A percentile compares a stretch with the other conserved stretches of the same genome.
These are phyloP conservation scores for Triticum turgidum DNA, from an alignment of 176 grass and related monocot species.

Conservation along the genomic window DNA sequence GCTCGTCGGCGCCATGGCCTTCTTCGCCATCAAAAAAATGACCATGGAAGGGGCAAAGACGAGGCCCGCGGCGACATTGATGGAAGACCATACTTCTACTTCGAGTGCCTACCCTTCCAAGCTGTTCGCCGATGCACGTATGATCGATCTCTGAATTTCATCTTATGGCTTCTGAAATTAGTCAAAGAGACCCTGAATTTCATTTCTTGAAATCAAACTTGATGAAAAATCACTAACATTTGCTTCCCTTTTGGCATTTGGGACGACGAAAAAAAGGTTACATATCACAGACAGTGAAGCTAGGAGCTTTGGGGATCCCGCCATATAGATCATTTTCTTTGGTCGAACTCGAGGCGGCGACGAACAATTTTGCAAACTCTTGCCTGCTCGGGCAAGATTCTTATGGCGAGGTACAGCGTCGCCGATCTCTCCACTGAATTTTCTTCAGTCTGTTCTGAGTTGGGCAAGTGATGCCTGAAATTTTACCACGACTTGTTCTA, in stretches of 20 bases:
- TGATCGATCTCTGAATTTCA: slow-evolving; percentile 10
- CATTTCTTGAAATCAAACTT: neutral
- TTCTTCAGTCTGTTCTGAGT: neutral
- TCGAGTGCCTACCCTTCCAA: slow-evolving; percentile 67
- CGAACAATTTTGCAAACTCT: slow-evolving; percentile 90
- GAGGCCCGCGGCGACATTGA: slow-evolving; percentile 37
- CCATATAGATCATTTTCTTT: slow-evolving; percentile 81
- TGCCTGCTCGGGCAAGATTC: slow-evolving; percentile 74
- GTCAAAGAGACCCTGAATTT: neutral
- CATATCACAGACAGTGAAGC: slow-evolving; percentile 78
- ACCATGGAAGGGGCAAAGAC: slow-evolving; percentile 30
- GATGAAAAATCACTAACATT: neutral
- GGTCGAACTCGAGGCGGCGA: slow-evolving; percentile 87
- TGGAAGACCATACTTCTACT: slow-evolving; percentile 57
- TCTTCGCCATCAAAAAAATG: slow-evolving; percentile 52
- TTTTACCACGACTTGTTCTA: neutral
- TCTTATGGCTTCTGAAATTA: neutral
- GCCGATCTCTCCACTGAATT: neutral
- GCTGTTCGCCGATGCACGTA: slow-evolving; percentile 88
- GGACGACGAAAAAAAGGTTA: slow-evolving; percentile 51
- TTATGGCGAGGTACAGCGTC: slow-evolving; percentile 57
- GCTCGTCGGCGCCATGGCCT: slow-evolving; percentile 33
- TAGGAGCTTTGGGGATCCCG: slow-evolving; percentile 83
- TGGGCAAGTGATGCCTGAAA: neutral
- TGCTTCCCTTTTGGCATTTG: neutral